Evolutionary conservation across 169 alveolate genomes (phyloP).

Genomic region (Cystoisospora suis): DNA sequence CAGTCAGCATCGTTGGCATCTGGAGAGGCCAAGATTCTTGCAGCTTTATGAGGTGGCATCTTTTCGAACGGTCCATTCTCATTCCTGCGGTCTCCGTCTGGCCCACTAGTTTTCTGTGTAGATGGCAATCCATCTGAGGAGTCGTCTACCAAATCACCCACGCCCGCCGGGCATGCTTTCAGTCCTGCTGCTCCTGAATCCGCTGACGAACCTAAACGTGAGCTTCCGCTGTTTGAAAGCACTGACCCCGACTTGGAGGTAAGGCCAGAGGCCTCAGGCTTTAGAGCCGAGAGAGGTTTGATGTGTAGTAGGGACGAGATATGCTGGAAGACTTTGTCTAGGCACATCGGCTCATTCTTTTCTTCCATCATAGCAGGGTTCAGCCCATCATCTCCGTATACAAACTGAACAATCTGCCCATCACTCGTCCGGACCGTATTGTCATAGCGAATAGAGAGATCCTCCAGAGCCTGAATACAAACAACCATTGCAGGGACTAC

Average conservation of each 20-base stretch:
- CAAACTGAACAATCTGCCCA: conserved; percentile 95
- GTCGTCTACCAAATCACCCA: no score
- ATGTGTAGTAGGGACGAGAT: conserved; percentile 5
- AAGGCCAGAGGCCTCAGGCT: neutral
- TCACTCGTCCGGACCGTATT: conserved; percentile 94
- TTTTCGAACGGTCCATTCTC: no score
- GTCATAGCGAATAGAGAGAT: conserved; percentile 94
- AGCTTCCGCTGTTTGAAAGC: no score
- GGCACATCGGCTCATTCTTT: conserved; percentile 74
- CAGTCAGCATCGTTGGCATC: no score
- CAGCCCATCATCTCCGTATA: conserved; percentile 98
- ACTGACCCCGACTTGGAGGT: no score
- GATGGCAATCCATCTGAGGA: no score
- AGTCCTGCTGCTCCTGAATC: neutral
- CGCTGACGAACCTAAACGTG: conserved; percentile 15
- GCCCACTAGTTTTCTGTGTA: no score
- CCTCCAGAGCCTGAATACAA: conserved; percentile 97
- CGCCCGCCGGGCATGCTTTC: no score
- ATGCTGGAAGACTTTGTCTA: conserved; percentile 79
- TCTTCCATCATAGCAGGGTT: conserved; percentile 89
- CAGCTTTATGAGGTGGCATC: no score
- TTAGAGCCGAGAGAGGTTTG: conserved; percentile 33
- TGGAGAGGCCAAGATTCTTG: no score
- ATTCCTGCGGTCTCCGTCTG: no score
- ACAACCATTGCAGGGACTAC: no score